phyloP scores from a whole-genome alignment of 2,329 filamentous ascomycete species.

The Amphichorda felina region DNA sequence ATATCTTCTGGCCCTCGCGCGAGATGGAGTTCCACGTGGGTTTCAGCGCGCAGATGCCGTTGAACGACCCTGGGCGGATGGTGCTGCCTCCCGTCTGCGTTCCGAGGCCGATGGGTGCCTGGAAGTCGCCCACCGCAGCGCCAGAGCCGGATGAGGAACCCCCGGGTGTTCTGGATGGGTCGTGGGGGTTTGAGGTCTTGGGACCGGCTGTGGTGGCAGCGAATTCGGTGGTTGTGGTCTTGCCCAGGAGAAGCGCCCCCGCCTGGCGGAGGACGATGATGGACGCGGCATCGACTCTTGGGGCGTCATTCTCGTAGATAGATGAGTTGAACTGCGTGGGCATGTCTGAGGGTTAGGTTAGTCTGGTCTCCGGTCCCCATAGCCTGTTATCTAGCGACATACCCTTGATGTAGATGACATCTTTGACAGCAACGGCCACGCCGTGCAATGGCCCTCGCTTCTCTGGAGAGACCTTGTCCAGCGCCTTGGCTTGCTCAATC shows the following conservation, averaged over 20 bases:
- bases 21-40: constrained; percentile 48
- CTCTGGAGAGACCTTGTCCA: constrained; percentile 34
- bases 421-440: constrained; percentile 44
- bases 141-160: constrained; percentile 53
- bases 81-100: constrained; percentile 52
- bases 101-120: constrained; percentile 43
- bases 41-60: constrained; percentile 29
- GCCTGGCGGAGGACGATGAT: constrained; percentile 36
- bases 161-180: constrained; percentile 46
- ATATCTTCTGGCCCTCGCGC: constrained; percentile 41
- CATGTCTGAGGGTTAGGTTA: constrained; percentile 25
- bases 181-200: constrained; percentile 47
- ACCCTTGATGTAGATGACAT: constrained; percentile 46
- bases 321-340: constrained; percentile 40
- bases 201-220: constrained; percentile 36
- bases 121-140: constrained; percentile 49
- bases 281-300: constrained; percentile 34
- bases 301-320: constrained; percentile 31
- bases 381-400: constrained; percentile 10
- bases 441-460: constrained; percentile 44
- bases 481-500: constrained; percentile 30
- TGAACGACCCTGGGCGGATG: constrained; percentile 49
- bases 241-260: constrained; percentile 38
- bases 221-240: constrained; percentile 45
- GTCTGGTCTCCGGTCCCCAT: not conserved